Base-by-base conservation (phyloP, 257 asterid species). In the Rehmannia glutinosa region DNA sequence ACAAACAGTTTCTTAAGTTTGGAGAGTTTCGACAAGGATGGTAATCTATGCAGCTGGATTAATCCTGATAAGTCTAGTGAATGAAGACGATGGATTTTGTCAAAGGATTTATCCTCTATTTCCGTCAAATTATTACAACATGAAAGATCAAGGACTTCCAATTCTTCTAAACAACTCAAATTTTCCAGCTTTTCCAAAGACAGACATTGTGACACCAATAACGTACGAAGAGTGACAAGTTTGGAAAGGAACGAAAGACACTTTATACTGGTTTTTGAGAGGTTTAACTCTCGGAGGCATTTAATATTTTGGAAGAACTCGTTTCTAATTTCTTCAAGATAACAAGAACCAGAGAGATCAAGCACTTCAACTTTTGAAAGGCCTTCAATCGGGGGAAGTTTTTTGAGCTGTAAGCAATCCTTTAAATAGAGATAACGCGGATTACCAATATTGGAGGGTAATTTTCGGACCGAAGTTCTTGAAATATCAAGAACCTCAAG, bases 71-170 rank as follows among this genome's bases (percentile, higher is more conserved):
- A 41, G 62, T 75, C 39, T 21, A 81, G 86, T 35, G 8, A 21
- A 3, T 62, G 9, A 20, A 81, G 81, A 21, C 32, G 55, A 3
- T 1, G 20, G 81, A 81, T 69, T 7, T 57, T 13, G 4, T 61
- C 72, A 4, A 78, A 67, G 1, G 81, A 55, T 1, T 28, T 17
- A 0, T 42, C 54, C 21, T 66, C 69, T 8, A 81, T 54, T 61
- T 65, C 64, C 61, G 0, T 36, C 57, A 81, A 30, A 35, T 41
- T 32, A 54, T 51, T 17, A 46, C 80, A 81, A 8, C 81, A 80
- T 20, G 83, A 81, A 50, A 81, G 69, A 62, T 81, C 76, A 15
- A 81, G 73, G 42, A 19, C 30, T 35, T 78, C 80, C 13, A 81
- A 68, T 11, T 70, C 47, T 16, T 15, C 41, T 1, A 74, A 27